Conservation (phyloP, 1,284 basidiomycete genomes). For the Moesziomyces parantarcticus region DNA sequence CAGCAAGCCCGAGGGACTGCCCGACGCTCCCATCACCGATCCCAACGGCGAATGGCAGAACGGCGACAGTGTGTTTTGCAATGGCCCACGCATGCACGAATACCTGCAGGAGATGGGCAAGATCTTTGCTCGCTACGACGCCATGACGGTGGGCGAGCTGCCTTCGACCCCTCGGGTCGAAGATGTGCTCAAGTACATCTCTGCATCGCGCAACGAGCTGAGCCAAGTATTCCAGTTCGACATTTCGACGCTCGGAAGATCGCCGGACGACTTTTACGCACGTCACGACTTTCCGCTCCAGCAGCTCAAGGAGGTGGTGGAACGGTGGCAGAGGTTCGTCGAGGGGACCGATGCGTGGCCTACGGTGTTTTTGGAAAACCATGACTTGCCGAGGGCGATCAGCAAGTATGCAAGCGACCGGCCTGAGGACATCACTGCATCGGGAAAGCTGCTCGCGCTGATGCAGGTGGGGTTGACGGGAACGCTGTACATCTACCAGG, state of each 20-base stretch:
- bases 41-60: conserved; percentile 74
- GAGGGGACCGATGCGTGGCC: conserved; percentile 38
- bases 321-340: conserved; percentile 72
- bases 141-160: conserved; percentile 78
- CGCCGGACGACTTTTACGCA: conserved; percentile 69
- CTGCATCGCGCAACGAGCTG: conserved; percentile 75
- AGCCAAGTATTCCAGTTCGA: conserved; percentile 74
- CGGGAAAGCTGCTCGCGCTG: conserved; percentile 77
- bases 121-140: conserved; percentile 68
- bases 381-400: conserved; percentile 74
- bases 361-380: conserved; percentile 72
- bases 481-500: conserved; percentile 79
- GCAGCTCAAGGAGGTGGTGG: conserved; percentile 74
- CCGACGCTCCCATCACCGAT: conserved; percentile 69
- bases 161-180: conserved; percentile 67
- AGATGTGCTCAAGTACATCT: conserved; percentile 74
- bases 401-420: conserved; percentile 76
- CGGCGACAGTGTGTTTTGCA: conserved; percentile 69
- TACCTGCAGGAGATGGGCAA: conserved; percentile 76
- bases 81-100: conserved; percentile 72
- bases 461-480: conserved; percentile 75
- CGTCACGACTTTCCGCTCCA: conserved; percentile 72
- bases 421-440: conserved; percentile 72
- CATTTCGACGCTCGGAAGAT: conserved; percentile 72
- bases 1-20: conserved; percentile 58